Evolutionary conservation across 2,329 filamentous ascomycete genomes (phyloP).

Genomic region (Apiospora arundinis): DNA sequence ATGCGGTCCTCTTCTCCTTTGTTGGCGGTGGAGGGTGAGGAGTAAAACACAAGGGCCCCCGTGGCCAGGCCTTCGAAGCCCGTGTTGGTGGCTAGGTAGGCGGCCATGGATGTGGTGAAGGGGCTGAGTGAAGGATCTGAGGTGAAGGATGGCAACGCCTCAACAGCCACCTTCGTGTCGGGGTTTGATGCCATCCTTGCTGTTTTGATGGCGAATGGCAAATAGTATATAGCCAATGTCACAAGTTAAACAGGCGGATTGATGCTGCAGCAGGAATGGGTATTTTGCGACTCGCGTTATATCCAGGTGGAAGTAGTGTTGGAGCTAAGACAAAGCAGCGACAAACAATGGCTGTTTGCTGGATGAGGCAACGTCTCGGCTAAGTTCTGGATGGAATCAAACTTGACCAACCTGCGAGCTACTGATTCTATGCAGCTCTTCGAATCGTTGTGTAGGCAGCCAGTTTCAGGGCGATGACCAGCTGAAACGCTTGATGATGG

Average conservation of each 20-base stretch:
- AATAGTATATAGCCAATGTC: neutral
- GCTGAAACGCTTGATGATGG: neutral
- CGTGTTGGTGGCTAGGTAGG: conserved; percentile 32
- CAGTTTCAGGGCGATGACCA: neutral
- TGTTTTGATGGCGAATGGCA: neutral
- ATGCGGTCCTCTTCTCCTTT: conserved; percentile 31
- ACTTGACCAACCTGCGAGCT: neutral
- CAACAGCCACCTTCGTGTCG: neutral
- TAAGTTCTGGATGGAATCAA: neutral
- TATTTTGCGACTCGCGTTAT: neutral
- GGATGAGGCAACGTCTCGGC: neutral
- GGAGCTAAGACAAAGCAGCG: neutral
- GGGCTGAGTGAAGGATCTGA: conserved; percentile 29
- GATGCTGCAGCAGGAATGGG: neutral
- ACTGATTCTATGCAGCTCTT: neutral
- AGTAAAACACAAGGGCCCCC: conserved; percentile 39
- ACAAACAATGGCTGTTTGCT: neutral
- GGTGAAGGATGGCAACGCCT: neutral
- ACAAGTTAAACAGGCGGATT: neutral
- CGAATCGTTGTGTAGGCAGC: neutral
- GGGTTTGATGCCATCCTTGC: neutral
- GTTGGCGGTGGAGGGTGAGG: neutral
- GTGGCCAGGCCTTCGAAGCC: conserved; percentile 34
- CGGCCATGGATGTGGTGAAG: conserved; percentile 32
- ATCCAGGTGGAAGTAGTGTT: neutral